Percentiles rank a stretch among this genome's conserved stretches.
These are phyloP conservation scores for Yueomyces sp. DNA, from an alignment of 1,139 yeast genomes.

Conservation along the genomic window DNA sequence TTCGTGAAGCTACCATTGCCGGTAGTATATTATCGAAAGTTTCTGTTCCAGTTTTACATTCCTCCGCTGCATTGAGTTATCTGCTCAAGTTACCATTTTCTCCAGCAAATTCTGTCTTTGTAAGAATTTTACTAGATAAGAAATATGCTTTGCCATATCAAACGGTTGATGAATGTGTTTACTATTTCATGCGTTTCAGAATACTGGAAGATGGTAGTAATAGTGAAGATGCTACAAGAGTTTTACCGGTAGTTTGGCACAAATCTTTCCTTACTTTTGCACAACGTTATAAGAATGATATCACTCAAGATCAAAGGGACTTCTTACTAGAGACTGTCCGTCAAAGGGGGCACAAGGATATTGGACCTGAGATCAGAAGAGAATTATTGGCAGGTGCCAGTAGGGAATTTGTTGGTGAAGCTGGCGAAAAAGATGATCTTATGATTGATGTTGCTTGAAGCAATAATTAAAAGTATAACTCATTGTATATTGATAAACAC, in stretches of 20 bases:
- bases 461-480: neutral
- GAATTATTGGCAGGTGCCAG: slow-evolving; percentile 76
- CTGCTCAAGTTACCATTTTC: slow-evolving; percentile 72
- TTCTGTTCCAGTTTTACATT: slow-evolving; percentile 88
- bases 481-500: neutral
- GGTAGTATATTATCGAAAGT: slow-evolving; percentile 84
- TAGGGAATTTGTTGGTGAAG: slow-evolving; percentile 26
- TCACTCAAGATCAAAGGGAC: slow-evolving; percentile 94
- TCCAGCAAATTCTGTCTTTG: slow-evolving; percentile 84
- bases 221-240: slow-evolving; percentile 37
- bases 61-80: slow-evolving; percentile 87
- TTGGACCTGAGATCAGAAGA: slow-evolving; percentile 90
- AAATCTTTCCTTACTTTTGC: slow-evolving; percentile 90
- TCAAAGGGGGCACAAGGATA: slow-evolving; percentile 76
- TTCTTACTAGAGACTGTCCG: slow-evolving; percentile 82
- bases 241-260: slow-evolving; percentile 91
- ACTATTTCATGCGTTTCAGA: slow-evolving; percentile 85
- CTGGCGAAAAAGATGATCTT: slow-evolving; percentile 15
- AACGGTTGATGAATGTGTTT: slow-evolving; percentile 90
- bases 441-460: slow-evolving; percentile 20
- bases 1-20: slow-evolving; percentile 89
- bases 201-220: slow-evolving; percentile 32
- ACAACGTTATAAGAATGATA: slow-evolving; percentile 90
- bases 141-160: slow-evolving; percentile 95
- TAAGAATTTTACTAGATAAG: slow-evolving; percentile 79